Base-by-base conservation (phyloP, 2,329 filamentous ascomycete genomes). In the Ophiostoma himal-ulmi region DNA sequence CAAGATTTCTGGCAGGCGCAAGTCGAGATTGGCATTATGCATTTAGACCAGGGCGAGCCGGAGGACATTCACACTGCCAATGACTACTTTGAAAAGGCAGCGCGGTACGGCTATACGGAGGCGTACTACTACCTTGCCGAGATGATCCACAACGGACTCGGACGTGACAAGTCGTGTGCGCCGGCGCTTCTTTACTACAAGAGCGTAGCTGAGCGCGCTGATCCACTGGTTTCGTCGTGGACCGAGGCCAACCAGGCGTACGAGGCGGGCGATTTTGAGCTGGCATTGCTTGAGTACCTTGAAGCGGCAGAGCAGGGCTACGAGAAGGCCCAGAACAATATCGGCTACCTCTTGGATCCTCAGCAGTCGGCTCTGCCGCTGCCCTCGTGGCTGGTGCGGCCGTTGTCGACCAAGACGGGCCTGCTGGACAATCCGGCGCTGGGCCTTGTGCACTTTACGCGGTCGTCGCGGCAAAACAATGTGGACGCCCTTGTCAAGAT, bases 401-500 rank as follows among this genome's bases (percentile, higher is more conserved):
- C 57, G 26, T 44, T 57, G n/a, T 57, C 64, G 36, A 41, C 37
- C 8, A 67, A 69, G 62, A n/a, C 41, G 41, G 74, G 75, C 20
- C 78, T 87, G 10, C 79, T 88, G 8, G 79, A 84, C 69, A 84
- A 88, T 74, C 81, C 86, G 1, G 78, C 79, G 5, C 80, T 97
- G 3, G 93, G 93, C 1, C 84, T 99, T 68, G 89, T 96, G 48
- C 95, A 97, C 81, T 99, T 94, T 92, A 97, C 94, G 0, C 89
- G 95, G 48, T 97, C 94, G 11, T 93, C 95, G 1, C 91, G 93
- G 74, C 96, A 99, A 78, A 87, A 89, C 66, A 99, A 99, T 74
- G 90, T 96, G 65, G 95, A 99, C 80, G 92, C 94, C 0, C 85
- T 97, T 73, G 91, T 99, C 74, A 99, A 99, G 81, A 97, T 98